Evolutionary conservation across 768 basidiomycete genomes (phyloP).

Genomic region (Mycena galericulata): DNA sequence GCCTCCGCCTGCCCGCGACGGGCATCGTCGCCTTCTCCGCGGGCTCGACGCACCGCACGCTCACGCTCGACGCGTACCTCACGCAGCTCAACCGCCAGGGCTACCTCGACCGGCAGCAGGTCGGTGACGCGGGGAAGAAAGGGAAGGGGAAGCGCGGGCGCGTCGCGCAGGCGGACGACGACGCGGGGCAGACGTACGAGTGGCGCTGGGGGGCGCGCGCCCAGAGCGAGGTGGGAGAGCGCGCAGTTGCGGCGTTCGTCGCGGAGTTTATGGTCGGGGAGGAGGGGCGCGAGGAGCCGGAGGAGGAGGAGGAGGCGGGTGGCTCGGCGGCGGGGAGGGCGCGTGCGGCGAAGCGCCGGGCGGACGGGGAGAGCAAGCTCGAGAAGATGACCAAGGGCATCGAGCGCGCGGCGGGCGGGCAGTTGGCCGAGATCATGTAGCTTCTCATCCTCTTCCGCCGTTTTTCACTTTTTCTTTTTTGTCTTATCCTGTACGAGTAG

Average conservation of each 20-base stretch:
- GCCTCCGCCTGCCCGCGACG: slow-evolving; percentile 69
- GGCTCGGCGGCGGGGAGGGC: slow-evolving; percentile 24
- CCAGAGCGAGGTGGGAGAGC: slow-evolving; percentile 86
- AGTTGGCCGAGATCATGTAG: slow-evolving; percentile 56
- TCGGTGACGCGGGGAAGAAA: slow-evolving; percentile 59
- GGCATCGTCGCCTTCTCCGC: slow-evolving; percentile 63
- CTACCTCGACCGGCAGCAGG: slow-evolving; percentile 78
- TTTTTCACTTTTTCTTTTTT: slow-evolving; percentile 26
- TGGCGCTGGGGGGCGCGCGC: slow-evolving; percentile 88
- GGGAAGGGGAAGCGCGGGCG: slow-evolving; percentile 67
- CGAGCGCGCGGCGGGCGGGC: slow-evolving; percentile 73
- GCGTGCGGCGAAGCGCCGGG: slow-evolving; percentile 36
- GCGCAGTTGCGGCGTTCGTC: slow-evolving; percentile 78
- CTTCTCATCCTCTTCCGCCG: neutral
- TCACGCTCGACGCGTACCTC: slow-evolving; percentile 77
- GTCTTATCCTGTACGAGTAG: slow-evolving; percentile 39
- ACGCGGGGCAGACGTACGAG: slow-evolving; percentile 42
- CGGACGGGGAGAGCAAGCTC: slow-evolving; percentile 50
- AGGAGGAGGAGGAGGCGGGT: slow-evolving; percentile 43
- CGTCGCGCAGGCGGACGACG: slow-evolving; percentile 51
- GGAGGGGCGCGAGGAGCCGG: slow-evolving; percentile 49
- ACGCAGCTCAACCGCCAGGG: slow-evolving; percentile 72
- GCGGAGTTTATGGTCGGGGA: slow-evolving; percentile 80
- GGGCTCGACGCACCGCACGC: slow-evolving; percentile 59
- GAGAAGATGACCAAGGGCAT: slow-evolving; percentile 66